Percentiles rank a stretch among this genome's conserved stretches.
Evolutionary conservation across 192 early-diverging fungal species (phyloP).

Genomic region (Coemansia sp.): DNA sequence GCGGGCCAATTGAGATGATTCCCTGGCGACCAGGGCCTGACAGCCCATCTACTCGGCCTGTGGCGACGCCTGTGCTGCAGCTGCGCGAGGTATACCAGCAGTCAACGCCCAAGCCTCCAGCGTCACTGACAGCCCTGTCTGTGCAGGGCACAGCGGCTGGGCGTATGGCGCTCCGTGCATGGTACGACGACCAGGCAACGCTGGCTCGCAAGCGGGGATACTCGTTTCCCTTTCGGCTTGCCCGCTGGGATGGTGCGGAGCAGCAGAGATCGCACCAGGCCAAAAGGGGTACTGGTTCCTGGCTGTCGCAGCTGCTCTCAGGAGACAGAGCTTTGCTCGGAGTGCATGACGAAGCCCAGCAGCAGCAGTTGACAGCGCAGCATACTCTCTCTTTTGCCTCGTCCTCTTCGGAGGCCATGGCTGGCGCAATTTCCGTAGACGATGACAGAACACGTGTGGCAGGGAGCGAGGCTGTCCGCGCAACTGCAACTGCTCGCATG

Average conservation of each 20-base stretch:
- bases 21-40: conserved; percentile 19
- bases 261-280: background rate
- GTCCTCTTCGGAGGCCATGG: background rate
- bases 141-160: conserved; percentile 42
- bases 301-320: background rate
- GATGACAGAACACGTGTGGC: background rate
- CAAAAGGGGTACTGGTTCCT: background rate
- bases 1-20: conserved; percentile 29
- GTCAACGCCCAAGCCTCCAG: conserved; percentile 40
- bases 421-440: background rate
- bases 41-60: background rate
- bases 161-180: conserved; percentile 25
- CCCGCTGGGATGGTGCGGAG: conserved; percentile 18
- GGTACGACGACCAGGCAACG: conserved; percentile 48
- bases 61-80: conserved; percentile 19
- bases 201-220: conserved; percentile 35
- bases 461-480: conserved; percentile 4
- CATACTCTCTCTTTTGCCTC: conserved; percentile 18
- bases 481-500: conserved; percentile 29
- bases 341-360: background rate
- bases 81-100: conserved; percentile 46
- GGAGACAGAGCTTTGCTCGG: background rate
- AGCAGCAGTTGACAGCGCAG: conserved; percentile 5
- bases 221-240: conserved; percentile 41
- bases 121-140: conserved; percentile 31